Conservation (phyloP, 352 stramenopile genomes). For the Phytophthora europaea region DNA sequence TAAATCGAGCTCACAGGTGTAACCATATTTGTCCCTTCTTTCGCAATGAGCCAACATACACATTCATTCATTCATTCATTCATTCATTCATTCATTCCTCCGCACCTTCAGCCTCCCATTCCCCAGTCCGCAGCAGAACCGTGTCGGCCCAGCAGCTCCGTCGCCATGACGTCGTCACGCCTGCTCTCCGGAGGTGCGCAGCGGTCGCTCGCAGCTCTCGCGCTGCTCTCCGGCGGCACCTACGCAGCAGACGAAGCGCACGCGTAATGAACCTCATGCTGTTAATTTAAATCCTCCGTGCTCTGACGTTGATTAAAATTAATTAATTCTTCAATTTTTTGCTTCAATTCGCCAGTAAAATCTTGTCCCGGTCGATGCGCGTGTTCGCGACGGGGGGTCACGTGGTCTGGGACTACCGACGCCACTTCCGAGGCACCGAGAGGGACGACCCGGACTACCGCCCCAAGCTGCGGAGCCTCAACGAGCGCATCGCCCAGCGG, state of each 20-base stretch:
- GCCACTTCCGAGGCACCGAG: conserved; percentile 56
- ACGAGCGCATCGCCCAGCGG: conserved; percentile 86
- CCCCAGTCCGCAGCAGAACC: neutral
- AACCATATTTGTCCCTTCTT: neutral
- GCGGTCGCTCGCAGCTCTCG: conserved; percentile 34
- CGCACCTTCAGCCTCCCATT: neutral
- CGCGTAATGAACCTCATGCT: conserved; percentile 39
- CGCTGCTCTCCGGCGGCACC: conserved; percentile 35
- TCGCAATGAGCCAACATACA: neutral
- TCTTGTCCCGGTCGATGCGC: conserved; percentile 71
- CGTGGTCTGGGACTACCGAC: conserved; percentile 64
- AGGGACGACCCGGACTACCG: conserved; percentile 67
- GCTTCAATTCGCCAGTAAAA: conserved; percentile 43
- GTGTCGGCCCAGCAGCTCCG: neutral
- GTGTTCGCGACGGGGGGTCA: conserved; percentile 59
- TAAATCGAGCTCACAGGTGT: too few relatives aligned
- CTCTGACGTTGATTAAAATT: neutral
- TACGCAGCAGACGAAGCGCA: conserved; percentile 62
- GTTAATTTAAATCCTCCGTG: neutral
- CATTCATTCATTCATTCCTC: neutral
- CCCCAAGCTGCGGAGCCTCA: conserved; percentile 64
- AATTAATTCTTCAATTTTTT: too few relatives aligned
- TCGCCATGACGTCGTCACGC: conserved; percentile 26
- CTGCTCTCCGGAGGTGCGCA: conserved; percentile 19
- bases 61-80: too few relatives aligned